phyloP scores from a whole-genome alignment of 768 basidiomycete genomes.

The Termitomyces bulborhizus region DNA sequence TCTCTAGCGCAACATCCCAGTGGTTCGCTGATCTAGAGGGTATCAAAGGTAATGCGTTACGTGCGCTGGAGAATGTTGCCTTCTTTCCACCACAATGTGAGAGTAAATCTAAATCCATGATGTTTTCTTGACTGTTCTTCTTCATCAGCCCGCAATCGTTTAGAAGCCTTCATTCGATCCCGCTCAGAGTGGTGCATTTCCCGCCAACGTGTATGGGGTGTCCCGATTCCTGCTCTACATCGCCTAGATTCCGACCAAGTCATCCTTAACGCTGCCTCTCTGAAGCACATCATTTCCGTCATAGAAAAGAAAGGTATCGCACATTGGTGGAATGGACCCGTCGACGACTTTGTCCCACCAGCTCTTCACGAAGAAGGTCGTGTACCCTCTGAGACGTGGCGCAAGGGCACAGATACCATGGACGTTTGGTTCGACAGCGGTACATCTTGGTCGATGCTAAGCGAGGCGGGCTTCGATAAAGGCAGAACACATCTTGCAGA shows the following conservation, averaged over 20 bases:
- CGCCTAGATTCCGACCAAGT: constrained; percentile 56
- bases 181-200: constrained; percentile 99
- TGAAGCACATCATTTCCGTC: constrained; percentile 73
- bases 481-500: constrained; percentile 54
- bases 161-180: constrained; percentile 78
- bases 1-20: constrained; percentile 78
- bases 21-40: constrained; percentile 93
- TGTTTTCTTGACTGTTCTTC: background rate
- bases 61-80: constrained; percentile 58
- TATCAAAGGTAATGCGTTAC: constrained; percentile 73
- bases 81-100: constrained; percentile 77
- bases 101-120: constrained; percentile 7
- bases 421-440: constrained; percentile 99
- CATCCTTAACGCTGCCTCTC: constrained; percentile 54
- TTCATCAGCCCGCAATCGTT: constrained; percentile 70
- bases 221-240: constrained; percentile 88
- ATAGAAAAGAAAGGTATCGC: constrained; percentile 65
- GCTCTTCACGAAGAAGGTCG: constrained; percentile 42
- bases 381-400: constrained; percentile 42
- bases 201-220: constrained; percentile 95
- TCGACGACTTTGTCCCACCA: constrained; percentile 74
- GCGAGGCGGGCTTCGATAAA: constrained; percentile 27
- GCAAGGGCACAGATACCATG: constrained; percentile 91
- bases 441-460: constrained; percentile 83
- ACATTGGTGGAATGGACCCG: constrained; percentile 91